Evolutionary conservation across 805 yeast genomes (phyloP).

Genomic region (Candida nitratophila): DNA sequence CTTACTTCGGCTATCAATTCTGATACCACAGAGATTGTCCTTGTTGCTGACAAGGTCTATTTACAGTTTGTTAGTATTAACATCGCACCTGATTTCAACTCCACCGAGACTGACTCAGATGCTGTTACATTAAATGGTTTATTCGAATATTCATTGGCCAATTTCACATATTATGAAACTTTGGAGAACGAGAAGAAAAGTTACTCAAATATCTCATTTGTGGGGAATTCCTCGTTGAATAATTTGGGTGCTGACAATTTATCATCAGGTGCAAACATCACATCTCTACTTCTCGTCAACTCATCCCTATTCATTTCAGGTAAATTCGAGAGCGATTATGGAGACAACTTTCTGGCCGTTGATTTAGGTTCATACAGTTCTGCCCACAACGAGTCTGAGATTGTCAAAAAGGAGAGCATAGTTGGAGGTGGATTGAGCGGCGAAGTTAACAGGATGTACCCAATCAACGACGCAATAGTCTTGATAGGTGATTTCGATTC

Average conservation of each 20-base stretch:
- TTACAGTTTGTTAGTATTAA: constrained; percentile 35
- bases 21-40: constrained; percentile 28
- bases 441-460: constrained; percentile 25
- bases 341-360: constrained; percentile 31
- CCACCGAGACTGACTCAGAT: background rate
- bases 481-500: constrained; percentile 25
- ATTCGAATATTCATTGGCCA: constrained; percentile 72
- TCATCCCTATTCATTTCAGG: constrained; percentile 42
- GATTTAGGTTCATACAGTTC: constrained; percentile 17
- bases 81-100: constrained; percentile 5
- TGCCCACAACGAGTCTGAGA: constrained; percentile 5
- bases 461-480: constrained; percentile 27
- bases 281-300: constrained; percentile 24
- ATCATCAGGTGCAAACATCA: constrained; percentile 34
- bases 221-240: constrained; percentile 46
- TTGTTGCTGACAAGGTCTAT: constrained; percentile 68
- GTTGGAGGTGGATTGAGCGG: constrained; percentile 35
- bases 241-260: constrained; percentile 27
- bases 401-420: constrained; percentile 2
- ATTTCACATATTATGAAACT: constrained; percentile 38
- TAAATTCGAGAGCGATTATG: constrained; percentile 30
- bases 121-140: constrained; percentile 56
- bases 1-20: constrained; percentile 25
- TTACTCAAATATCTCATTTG: constrained; percentile 9
- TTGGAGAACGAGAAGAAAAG: constrained; percentile 16